Percentiles rank a stretch among this genome's conserved stretches.
Conservation (phyloP, 371 early-diverging fungal genomes). For the Mortierella sp. region DNA sequence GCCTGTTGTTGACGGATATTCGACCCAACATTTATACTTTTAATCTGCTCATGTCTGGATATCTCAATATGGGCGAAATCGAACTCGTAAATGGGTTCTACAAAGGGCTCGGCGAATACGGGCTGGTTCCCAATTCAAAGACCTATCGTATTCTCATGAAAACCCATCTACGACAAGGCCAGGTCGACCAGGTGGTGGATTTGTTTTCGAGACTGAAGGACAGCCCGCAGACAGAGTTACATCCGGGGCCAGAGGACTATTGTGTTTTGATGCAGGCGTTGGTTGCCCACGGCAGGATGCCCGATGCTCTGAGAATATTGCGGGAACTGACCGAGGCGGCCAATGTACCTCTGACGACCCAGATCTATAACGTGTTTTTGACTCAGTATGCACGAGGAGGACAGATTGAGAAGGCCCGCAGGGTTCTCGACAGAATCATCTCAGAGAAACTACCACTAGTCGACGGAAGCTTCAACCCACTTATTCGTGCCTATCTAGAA, state of each 20-base stretch:
- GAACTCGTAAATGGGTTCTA: conserved; percentile 57
- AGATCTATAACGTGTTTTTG: conserved; percentile 52
- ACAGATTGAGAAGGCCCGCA: conserved; percentile 38
- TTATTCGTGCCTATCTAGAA: conserved; percentile 42
- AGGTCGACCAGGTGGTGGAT: conserved; percentile 31
- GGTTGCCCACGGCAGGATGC: conserved; percentile 28
- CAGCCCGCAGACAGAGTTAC: conserved; percentile 23
- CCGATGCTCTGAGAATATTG: conserved; percentile 41
- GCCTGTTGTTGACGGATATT: conserved; percentile 50
- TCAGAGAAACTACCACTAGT: conserved; percentile 27
- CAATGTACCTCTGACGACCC: conserved; percentile 26
- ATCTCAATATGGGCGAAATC: conserved; percentile 44
- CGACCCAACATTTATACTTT: conserved; percentile 57
- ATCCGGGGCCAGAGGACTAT: conserved; percentile 38
- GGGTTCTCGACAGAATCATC: conserved; percentile 43
- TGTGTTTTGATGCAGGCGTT: conserved; percentile 37
- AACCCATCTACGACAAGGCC: conserved; percentile 34
- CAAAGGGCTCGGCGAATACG: conserved; percentile 55
- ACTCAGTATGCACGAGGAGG: conserved; percentile 46
- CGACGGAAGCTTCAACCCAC: conserved; percentile 52
- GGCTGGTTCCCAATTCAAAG: conserved; percentile 53
- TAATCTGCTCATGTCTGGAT: conserved; percentile 58
- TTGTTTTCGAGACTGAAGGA: conserved; percentile 46
- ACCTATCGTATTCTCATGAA: conserved; percentile 52
- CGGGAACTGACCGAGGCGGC: conserved; percentile 36